Percentiles rank a stretch among this genome's conserved stretches.
phyloP scores from a whole-genome alignment of 257 asterid species.

The Linaria vulgaris region DNA sequence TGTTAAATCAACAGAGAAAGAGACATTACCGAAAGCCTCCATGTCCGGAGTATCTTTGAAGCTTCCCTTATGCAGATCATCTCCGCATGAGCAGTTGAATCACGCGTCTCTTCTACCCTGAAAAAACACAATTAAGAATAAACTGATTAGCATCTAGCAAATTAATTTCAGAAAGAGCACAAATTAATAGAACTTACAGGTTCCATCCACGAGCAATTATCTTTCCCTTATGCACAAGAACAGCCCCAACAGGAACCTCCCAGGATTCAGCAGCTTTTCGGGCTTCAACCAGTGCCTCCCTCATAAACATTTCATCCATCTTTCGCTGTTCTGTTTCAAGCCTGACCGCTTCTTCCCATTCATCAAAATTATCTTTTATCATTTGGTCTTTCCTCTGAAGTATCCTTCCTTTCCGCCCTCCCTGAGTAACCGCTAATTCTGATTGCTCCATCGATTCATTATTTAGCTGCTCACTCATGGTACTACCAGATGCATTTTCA shows the following conservation, averaged over 20 bases:
- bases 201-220: conserved; percentile 95
- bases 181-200: conserved; percentile 57
- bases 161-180: conserved; percentile 11
- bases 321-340: conserved; percentile 67
- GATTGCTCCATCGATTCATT: conserved; percentile 35
- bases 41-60: conserved; percentile 66
- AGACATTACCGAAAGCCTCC: conserved; percentile 90
- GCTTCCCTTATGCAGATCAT: conserved; percentile 94
- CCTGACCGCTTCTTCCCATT: conserved; percentile 90
- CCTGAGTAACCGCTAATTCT: conserved; percentile 34
- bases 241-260: conserved; percentile 99
- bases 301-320: conserved; percentile 83
- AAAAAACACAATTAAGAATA: conserved; percentile 25
- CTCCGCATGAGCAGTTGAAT: conserved; percentile 99
- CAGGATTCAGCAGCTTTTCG: conserved; percentile 88
- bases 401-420: conserved; percentile 43
- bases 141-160: conserved; percentile 15
- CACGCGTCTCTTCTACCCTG: conserved; percentile 97
- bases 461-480: conserved; percentile 34
- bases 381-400: conserved; percentile 68
- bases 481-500: conserved; percentile 41
- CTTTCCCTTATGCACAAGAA: conserved; percentile 79
- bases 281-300: conserved; percentile 93
- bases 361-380: conserved; percentile 68
- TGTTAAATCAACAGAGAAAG: conserved; percentile 23